Conservation (phyloP, 768 basidiomycete genomes). For the Galerina marginata region DNA sequence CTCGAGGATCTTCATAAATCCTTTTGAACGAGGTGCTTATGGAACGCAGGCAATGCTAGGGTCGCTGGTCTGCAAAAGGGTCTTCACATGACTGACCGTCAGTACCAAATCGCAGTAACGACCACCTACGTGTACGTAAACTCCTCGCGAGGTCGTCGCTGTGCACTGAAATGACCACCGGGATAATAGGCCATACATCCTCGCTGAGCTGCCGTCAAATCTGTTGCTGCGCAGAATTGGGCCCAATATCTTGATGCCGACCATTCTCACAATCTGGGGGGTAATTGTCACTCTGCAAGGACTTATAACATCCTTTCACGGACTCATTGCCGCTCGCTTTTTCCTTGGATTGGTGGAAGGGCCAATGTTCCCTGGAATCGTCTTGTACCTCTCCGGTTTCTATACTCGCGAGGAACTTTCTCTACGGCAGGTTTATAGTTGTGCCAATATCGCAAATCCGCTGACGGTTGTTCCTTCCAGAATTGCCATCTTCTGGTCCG, state of each 20-base stretch:
- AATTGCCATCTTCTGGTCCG: conserved; percentile 45
- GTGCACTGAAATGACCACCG: not conserved
- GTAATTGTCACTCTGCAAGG: conserved; percentile 35
- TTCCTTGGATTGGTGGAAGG: conserved; percentile 63
- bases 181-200: conserved; percentile 43
- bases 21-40: not conserved
- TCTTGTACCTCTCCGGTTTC: conserved; percentile 47
- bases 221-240: conserved; percentile 48
- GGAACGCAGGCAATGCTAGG: conserved; percentile 44
- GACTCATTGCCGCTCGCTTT: conserved; percentile 56
- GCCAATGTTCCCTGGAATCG: conserved; percentile 44
- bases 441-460: not conserved
- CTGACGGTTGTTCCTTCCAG: conserved; percentile 22
- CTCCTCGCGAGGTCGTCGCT: not conserved
- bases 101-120: conserved; percentile 41
- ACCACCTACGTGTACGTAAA: conserved; percentile 34
- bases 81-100: conserved; percentile 41
- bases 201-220: conserved; percentile 54
- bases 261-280: conserved; percentile 40
- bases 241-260: conserved; percentile 52
- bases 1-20: not conserved
- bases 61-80: conserved; percentile 54
- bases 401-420: conserved; percentile 41
- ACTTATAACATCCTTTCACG: conserved; percentile 48
- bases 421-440: conserved; percentile 30